phyloP scores from a whole-genome alignment of 345 rosid genomes.

The Psidium friedrichsthalianum region DNA sequence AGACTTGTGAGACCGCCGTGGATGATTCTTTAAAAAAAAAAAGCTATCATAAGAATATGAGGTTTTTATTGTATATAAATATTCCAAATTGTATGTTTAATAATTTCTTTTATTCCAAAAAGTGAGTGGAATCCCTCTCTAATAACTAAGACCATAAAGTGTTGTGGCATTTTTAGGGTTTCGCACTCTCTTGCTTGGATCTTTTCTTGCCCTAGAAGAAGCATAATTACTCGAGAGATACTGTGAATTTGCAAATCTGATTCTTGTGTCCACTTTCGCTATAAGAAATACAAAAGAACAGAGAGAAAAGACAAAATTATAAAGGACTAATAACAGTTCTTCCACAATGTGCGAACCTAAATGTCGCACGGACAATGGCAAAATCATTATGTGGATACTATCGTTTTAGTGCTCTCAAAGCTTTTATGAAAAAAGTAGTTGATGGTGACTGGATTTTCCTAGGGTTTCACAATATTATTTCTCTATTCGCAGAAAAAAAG shows the following conservation, averaged over 20 bases:
- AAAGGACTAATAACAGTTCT: background rate
- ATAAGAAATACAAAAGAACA: background rate
- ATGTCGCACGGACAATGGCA: background rate
- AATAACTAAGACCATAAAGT: background rate
- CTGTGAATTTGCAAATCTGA: background rate
- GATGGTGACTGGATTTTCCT: background rate
- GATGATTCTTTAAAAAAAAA: too few relatives aligned
- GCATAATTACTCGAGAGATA: background rate
- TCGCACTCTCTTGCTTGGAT: background rate
- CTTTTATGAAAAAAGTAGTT: background rate
- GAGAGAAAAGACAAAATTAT: background rate
- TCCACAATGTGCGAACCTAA: background rate
- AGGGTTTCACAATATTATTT: background rate
- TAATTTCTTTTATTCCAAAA: background rate
- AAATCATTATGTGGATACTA: background rate
- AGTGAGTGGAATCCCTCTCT: background rate
- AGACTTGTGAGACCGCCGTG: background rate
- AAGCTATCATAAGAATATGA: too few relatives aligned
- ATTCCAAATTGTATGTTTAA: background rate
- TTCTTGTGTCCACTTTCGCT: background rate
- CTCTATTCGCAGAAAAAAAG: too few relatives aligned
- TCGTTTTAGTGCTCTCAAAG: background rate
- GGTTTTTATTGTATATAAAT: background rate
- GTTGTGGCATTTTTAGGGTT: background rate
- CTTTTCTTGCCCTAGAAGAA: background rate